phyloP scores from a whole-genome alignment of 805 yeast genomes.

The Cyberlindnera euphorbiae region DNA sequence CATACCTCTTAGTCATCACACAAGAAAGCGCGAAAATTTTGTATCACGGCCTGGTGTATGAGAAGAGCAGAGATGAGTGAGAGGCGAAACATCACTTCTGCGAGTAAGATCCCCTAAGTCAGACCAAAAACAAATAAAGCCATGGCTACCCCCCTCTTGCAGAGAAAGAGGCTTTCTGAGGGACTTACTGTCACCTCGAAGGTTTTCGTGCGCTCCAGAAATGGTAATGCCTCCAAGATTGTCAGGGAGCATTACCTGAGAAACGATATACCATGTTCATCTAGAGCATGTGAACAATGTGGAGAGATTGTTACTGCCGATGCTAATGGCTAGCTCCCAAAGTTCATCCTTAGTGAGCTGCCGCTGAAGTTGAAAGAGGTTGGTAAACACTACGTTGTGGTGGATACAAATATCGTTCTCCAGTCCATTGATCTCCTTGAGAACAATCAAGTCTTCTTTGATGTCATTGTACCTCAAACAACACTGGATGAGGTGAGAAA shows the following conservation, averaged over 20 bases:
- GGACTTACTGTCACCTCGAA: conserved; percentile 73
- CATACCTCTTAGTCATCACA: too few species aligned
- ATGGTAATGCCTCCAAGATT: conserved; percentile 85
- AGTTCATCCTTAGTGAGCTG: conserved; percentile 55
- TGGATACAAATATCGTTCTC: conserved; percentile 85
- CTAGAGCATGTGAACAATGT: conserved; percentile 65
- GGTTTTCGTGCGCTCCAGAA: conserved; percentile 85
- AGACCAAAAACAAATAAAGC: too few species aligned
- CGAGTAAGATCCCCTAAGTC: too few species aligned
- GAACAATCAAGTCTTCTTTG: conserved; percentile 68
- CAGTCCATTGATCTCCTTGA: conserved; percentile 90
- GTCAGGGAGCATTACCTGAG: conserved; percentile 93
- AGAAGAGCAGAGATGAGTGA: too few species aligned
- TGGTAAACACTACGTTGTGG: conserved; percentile 73
- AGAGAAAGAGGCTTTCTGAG: conserved; percentile 37
- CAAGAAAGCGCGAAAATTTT: too few species aligned
- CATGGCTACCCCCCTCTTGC: conserved; percentile 12
- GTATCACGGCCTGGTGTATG: too few species aligned
- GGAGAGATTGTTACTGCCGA: conserved; percentile 48
- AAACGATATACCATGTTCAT: conserved; percentile 88
- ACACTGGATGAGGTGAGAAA: conserved; percentile 91
- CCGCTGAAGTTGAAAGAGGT: conserved; percentile 49
- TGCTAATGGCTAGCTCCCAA: conserved; percentile 62
- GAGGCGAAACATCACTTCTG: too few species aligned
- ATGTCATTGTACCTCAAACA: conserved; percentile 92